phyloP scores from a whole-genome alignment of 1,284 basidiomycete species.

The Pterulicium gracile region DNA sequence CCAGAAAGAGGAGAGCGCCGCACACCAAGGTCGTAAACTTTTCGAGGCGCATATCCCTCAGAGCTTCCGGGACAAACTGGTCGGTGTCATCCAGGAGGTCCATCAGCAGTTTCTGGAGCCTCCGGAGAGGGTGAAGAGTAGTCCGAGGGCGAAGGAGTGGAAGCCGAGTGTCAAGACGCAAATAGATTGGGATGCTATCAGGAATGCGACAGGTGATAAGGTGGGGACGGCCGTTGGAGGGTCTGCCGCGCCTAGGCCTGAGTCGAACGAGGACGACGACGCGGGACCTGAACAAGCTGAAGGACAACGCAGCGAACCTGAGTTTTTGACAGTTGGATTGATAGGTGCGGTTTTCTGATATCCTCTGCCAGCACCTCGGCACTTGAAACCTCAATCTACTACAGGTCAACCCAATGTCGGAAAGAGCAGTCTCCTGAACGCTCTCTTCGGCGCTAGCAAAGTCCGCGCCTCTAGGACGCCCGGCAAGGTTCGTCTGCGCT shows the following conservation, averaged over 20 bases:
- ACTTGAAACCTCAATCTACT: conserved; percentile 1
- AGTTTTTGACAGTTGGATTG: conserved; percentile 71
- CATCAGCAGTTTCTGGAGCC: conserved; percentile 65
- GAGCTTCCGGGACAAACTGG: conserved; percentile 47
- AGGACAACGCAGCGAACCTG: conserved; percentile 29
- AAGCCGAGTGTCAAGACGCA: conserved; percentile 44
- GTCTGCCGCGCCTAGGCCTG: conserved; percentile 22
- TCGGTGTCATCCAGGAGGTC: conserved; percentile 54
- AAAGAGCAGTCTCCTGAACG: conserved; percentile 86
- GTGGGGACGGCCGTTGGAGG: conserved; percentile 33
- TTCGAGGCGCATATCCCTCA: conserved; percentile 61
- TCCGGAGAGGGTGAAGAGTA: conserved; percentile 47
- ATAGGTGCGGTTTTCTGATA: conserved; percentile 43
- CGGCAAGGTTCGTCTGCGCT: conserved; percentile 53
- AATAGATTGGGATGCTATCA: conserved; percentile 66
- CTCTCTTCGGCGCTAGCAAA: conserved; percentile 72
- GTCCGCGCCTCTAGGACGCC: conserved; percentile 85
- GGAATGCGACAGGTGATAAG: conserved; percentile 31
- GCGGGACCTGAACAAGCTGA: conserved; percentile 17
- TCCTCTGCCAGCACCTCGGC: conserved; percentile 3
- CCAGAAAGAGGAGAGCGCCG: conserved; percentile 29
- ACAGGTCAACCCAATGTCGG: conserved; percentile 89
- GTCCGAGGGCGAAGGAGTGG: conserved; percentile 55
- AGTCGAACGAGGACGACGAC: conserved; percentile 18
- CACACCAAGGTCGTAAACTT: conserved; percentile 36